A percentile compares a stretch with the other conserved stretches of the same genome.
Evolutionary conservation across 441 rosid species (phyloP).

Genomic region (Biscutella laevigata): DNA sequence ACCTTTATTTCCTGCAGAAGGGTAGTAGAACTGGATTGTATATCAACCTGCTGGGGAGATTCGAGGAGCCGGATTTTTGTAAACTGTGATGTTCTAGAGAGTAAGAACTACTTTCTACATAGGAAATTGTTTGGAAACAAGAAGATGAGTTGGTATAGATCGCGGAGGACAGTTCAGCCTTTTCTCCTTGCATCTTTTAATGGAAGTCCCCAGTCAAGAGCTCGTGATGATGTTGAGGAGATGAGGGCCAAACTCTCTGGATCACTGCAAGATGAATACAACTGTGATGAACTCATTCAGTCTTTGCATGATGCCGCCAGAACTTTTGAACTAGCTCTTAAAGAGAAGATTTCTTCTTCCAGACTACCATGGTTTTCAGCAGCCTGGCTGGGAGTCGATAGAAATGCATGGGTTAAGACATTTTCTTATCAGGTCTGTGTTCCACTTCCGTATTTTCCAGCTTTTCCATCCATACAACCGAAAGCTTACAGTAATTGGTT

Average conservation of each 20-base stretch:
- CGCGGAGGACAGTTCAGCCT: slow-evolving; percentile 31
- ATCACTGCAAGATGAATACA: slow-evolving; percentile 61
- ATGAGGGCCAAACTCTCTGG: slow-evolving; percentile 59
- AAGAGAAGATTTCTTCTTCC: slow-evolving; percentile 46
- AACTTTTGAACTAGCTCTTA: slow-evolving; percentile 72
- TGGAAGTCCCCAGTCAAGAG: slow-evolving; percentile 45
- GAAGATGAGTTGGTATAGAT: slow-evolving; percentile 26
- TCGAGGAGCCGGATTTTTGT: slow-evolving; percentile 36
- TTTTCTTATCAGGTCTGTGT: slow-evolving; percentile 82
- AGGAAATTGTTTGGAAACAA: slow-evolving; percentile 24
- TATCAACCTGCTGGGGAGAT: slow-evolving; percentile 38
- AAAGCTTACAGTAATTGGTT: not conserved
- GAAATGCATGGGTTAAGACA: slow-evolving; percentile 81
- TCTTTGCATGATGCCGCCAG: slow-evolving; percentile 85
- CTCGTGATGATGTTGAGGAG: slow-evolving; percentile 53
- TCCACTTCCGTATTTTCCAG: not conserved
- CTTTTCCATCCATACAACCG: not conserved
- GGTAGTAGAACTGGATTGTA: slow-evolving; percentile 29
- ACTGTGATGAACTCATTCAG: slow-evolving; percentile 72
- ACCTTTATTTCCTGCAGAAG: slow-evolving; percentile 32
- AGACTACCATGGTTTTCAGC: slow-evolving; percentile 78
- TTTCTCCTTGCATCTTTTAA: slow-evolving; percentile 59
- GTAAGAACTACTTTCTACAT: slow-evolving; percentile 20
- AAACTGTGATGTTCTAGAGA: slow-evolving; percentile 29
- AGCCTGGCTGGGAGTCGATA: slow-evolving; percentile 81